Conservation (phyloP, 345 rosid species). For the Garcia nutans region DNA sequence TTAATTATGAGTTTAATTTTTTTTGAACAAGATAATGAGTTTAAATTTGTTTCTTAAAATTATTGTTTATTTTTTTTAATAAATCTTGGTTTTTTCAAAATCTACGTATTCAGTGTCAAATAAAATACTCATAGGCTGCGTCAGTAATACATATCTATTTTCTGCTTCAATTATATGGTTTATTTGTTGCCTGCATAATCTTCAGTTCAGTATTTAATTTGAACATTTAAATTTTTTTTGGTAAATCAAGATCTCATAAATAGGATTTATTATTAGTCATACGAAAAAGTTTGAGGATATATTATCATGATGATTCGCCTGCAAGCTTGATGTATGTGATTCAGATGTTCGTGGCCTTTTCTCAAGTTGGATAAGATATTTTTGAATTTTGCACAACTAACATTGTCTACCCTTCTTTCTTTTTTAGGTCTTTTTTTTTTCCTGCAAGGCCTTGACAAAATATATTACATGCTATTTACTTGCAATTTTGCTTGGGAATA, state of each 20-base stretch:
- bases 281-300: background rate
- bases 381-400: background rate
- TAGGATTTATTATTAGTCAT: background rate
- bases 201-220: background rate
- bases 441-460: background rate
- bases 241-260: background rate
- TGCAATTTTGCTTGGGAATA: background rate
- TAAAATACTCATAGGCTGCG: too few species aligned
- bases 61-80: too few species aligned
- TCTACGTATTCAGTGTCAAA: too few species aligned
- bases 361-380: background rate
- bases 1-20: too few species aligned
- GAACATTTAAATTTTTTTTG: background rate
- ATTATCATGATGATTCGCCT: background rate
- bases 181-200: background rate
- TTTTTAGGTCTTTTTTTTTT: background rate
- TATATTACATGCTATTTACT: background rate
- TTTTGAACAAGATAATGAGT: too few species aligned
- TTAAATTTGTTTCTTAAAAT: too few species aligned
- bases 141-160: too few species aligned
- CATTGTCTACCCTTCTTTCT: background rate
- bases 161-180: background rate
- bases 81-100: too few species aligned
- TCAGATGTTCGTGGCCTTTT: background rate
- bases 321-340: background rate